Conservation (phyloP, 2,329 filamentous ascomycete species). For the Ceratocystis destructans region DNA sequence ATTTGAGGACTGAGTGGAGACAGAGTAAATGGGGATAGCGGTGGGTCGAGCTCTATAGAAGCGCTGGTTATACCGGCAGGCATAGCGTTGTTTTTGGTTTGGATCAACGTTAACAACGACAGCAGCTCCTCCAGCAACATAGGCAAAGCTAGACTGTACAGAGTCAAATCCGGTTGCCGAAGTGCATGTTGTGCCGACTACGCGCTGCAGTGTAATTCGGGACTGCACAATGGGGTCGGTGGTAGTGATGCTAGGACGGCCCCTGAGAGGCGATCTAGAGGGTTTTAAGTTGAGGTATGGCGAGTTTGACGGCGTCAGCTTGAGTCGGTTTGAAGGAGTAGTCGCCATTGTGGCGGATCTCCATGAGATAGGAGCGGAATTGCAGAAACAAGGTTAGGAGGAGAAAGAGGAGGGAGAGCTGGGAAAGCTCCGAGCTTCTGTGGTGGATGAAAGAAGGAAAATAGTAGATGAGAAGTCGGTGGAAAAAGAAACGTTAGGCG, state of each 20-base stretch:
- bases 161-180: slow-evolving; percentile 78
- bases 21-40: slow-evolving; percentile 51
- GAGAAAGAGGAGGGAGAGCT: neutral
- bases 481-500: slow-evolving; percentile 7
- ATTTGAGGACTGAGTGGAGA: slow-evolving; percentile 39
- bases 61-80: slow-evolving; percentile 48
- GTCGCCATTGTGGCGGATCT: slow-evolving; percentile 38
- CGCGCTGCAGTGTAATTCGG: slow-evolving; percentile 60
- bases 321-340: slow-evolving; percentile 46
- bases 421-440: neutral
- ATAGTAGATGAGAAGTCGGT: neutral
- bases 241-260: slow-evolving; percentile 25
- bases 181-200: slow-evolving; percentile 80
- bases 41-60: slow-evolving; percentile 82
- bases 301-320: slow-evolving; percentile 63
- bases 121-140: slow-evolving; percentile 86
- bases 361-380: slow-evolving; percentile 33
- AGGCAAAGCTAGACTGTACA: slow-evolving; percentile 66
- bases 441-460: neutral
- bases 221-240: slow-evolving; percentile 39
- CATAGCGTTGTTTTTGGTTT: slow-evolving; percentile 29
- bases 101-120: slow-evolving; percentile 71
- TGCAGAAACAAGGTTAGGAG: slow-evolving; percentile 9
- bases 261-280: slow-evolving; percentile 47
- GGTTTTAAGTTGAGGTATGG: slow-evolving; percentile 47